Percentiles rank a stretch among this genome's conserved stretches.
These are phyloP conservation scores for Clonostachys byssicola DNA, from an alignment of 2,329 filamentous ascomycete species.

Conservation along the genomic window DNA sequence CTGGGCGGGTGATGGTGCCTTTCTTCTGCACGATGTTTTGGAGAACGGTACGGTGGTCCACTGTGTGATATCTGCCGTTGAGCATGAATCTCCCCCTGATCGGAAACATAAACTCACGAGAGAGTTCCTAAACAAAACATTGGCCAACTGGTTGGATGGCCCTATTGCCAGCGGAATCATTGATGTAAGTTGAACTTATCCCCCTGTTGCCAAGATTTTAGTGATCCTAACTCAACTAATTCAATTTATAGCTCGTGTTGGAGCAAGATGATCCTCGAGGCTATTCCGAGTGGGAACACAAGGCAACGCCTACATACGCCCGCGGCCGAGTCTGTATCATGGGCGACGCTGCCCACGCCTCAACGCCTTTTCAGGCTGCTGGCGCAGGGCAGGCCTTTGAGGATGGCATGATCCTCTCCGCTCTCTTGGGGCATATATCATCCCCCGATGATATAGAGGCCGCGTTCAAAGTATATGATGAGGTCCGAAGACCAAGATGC, in stretches of 20 bases:
- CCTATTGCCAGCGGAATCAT: not conserved
- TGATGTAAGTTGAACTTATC: not conserved
- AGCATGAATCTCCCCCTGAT: not conserved
- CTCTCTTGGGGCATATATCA: conserved; percentile 1
- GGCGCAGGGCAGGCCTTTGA: conserved; percentile 15
- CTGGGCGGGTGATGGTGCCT: not conserved
- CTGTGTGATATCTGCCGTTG: not conserved
- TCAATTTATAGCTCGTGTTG: conserved; percentile 3
- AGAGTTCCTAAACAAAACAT: not conserved
- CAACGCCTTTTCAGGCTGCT: conserved; percentile 13
- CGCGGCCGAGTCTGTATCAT: conserved; percentile 11
- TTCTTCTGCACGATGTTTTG: not conserved
- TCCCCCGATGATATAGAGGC: conserved; percentile 2
- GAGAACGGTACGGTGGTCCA: not conserved
- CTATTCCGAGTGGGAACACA: conserved; percentile 7
- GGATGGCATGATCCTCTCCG: conserved; percentile 12
- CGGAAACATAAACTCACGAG: not conserved
- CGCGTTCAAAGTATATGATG: conserved; percentile 7
- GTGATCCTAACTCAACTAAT: not conserved
- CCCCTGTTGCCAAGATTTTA: not conserved
- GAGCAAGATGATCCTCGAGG: not conserved
- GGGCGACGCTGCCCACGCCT: conserved; percentile 16
- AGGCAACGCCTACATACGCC: conserved; percentile 7
- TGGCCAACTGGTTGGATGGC: not conserved
- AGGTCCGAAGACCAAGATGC: conserved; percentile 1